phyloP scores from a whole-genome alignment of 768 basidiomycete genomes.

The Vararia minispora region DNA sequence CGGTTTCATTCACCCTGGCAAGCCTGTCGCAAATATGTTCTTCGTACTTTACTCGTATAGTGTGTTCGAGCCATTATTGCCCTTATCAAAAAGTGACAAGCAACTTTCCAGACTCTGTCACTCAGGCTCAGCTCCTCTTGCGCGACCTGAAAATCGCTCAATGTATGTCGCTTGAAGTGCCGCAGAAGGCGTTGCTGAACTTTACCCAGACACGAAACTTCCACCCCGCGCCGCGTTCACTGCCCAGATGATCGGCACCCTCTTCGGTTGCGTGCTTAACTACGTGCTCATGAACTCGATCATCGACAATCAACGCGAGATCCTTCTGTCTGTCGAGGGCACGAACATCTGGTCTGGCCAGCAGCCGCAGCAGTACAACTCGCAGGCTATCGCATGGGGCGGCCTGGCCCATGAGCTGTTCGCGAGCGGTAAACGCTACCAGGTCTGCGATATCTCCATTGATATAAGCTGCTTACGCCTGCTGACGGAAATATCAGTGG shows the following conservation, averaged over 20 bases:
- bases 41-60: slow-evolving; percentile 40
- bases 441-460: no score
- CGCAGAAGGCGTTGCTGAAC: no score
- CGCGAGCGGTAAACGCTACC: slow-evolving; percentile 9
- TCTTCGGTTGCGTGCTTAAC: slow-evolving; percentile 31
- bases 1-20: slow-evolving; percentile 23
- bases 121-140: slow-evolving; percentile 31
- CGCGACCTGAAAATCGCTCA: slow-evolving; percentile 38
- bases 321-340: slow-evolving; percentile 42
- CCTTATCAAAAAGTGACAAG: background rate
- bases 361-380: slow-evolving; percentile 39
- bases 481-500: no score
- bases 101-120: slow-evolving; percentile 25
- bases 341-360: slow-evolving; percentile 42
- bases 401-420: slow-evolving; percentile 19
- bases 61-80: slow-evolving; percentile 15
- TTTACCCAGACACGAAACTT: slow-evolving; percentile 31
- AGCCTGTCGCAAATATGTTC: slow-evolving; percentile 24
- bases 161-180: no score
- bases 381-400: slow-evolving; percentile 42
- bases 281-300: slow-evolving; percentile 51
- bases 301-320: slow-evolving; percentile 36
- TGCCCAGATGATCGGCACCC: slow-evolving; percentile 37
- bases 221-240: slow-evolving; percentile 38
- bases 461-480: no score